These are phyloP conservation scores for Eucalyptus shirleyi DNA, from an alignment of 345 rosid species.

Conservation along the genomic window DNA sequence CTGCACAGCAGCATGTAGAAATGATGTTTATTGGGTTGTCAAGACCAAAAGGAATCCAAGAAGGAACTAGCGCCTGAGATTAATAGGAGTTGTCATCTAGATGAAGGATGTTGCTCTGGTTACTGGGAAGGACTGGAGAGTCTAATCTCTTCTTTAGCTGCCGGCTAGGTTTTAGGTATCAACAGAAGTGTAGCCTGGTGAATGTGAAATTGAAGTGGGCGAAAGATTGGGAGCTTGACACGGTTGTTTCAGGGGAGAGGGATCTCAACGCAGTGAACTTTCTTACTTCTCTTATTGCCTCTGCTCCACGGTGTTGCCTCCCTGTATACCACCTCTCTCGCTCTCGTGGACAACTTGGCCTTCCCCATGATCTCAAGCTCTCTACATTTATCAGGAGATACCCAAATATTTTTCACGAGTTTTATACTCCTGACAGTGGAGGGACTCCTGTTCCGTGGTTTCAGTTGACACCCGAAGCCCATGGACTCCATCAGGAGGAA, in stretches of 20 bases:
- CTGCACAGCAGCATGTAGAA: neutral
- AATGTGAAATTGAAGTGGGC: conserved; percentile 85
- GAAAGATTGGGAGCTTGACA: conserved; percentile 60
- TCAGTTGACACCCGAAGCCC: conserved; percentile 45
- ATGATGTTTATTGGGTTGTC: neutral
- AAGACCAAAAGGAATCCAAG: neutral
- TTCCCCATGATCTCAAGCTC: conserved; percentile 54
- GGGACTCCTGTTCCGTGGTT: conserved; percentile 71
- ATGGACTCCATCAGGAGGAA: conserved; percentile 26
- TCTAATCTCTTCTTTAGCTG: conserved; percentile 9
- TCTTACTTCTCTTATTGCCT: conserved; percentile 44
- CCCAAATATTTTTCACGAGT: conserved; percentile 51
- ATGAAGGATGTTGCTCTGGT: conserved; percentile 22
- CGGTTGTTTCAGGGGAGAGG: conserved; percentile 36
- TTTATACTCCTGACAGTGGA: conserved; percentile 43
- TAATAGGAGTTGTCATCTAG: neutral
- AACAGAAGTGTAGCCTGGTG: conserved; percentile 43
- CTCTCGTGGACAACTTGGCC: conserved; percentile 55
- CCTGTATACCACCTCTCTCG: conserved; percentile 40
- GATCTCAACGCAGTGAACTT: conserved; percentile 51
- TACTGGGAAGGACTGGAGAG: neutral
- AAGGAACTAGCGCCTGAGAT: neutral
- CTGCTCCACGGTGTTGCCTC: conserved; percentile 10
- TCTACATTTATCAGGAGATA: conserved; percentile 54
- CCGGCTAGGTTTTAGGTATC: conserved; percentile 22